Evolutionary conservation across 1,284 basidiomycete genomes (phyloP), one percentile per base, ranked within the genome.

Genomic region (Cryptococcus jaspeensis): DNA sequence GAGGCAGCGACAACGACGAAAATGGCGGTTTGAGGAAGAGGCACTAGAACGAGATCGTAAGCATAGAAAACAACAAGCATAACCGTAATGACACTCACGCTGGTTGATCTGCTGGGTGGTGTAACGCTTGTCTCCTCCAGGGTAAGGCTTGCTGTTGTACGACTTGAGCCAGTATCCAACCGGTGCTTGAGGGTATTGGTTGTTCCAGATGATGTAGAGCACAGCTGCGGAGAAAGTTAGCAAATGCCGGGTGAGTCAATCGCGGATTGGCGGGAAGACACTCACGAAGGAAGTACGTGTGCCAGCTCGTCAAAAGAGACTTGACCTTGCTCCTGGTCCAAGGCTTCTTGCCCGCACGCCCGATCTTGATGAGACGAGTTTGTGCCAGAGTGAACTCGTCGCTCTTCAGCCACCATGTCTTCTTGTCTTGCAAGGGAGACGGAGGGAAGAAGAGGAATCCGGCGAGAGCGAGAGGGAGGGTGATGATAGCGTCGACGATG

Each of bases 401-500:
- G 13, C 52, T 28, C 1, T 43, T 44, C 15, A 64, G 43, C 63
- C 68, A 72, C 65, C 65, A 72, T 6, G 60, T 44, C 44, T 61
- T 62, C 39, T 64, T 65, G 32, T 56, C 61, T 36, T 64, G 58
- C 12, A 65, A 50, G 0, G 75, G 74, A 0, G 72, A 60, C 7
- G 60, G 63, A 12, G 72, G 74, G 32, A 69, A 66, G 55, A 74
- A 65, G 37, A 65, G 38, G 55, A 59, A 72, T 1, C 72, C 69
- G 2, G 63, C 46, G 13, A 75, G n/a, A 12, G 72, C 71, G 43
- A 75, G 68, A 5, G 74, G 74, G 3, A 74, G 56, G 8, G 71
- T 75, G 60, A 70, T 66, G 51, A 68, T 56, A 0, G 69, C 71
- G 54, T 76, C 70, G 48, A 72, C 67, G 60, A 72, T 72, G 60